Conservation (phyloP, 345 rosid genomes). For the Populus pruinosa region DNA sequence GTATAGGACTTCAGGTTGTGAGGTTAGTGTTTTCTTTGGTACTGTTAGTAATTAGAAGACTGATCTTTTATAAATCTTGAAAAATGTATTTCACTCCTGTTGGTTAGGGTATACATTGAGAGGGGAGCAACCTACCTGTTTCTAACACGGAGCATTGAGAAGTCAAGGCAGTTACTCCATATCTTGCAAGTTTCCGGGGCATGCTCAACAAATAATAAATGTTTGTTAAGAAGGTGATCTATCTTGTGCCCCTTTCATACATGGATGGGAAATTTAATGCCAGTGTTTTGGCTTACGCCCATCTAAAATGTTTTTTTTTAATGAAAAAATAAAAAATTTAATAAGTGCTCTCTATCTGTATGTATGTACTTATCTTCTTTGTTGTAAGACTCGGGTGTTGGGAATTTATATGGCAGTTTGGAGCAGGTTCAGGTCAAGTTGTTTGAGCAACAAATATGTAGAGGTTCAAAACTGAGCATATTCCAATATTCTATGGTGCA, state of each 20-base stretch:
- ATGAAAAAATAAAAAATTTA: not conserved
- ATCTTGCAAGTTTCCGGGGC: conserved; percentile 48
- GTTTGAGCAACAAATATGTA: conserved; percentile 71
- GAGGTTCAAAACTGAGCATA: conserved; percentile 59
- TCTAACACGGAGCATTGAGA: conserved; percentile 61
- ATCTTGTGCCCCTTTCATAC: conserved; percentile 15
- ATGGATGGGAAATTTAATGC: conserved; percentile 9
- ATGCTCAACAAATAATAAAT: conserved; percentile 29
- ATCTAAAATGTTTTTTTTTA: not conserved
- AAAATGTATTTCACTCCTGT: conserved; percentile 2
- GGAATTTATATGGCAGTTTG: conserved; percentile 77
- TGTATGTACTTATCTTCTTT: conserved; percentile 18
- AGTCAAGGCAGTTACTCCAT: conserved; percentile 57
- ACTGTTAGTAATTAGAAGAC: conserved; percentile 1
- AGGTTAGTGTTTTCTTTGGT: conserved; percentile 55
- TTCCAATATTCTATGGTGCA: conserved; percentile 71
- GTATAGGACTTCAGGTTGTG: conserved; percentile 81
- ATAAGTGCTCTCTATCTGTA: not conserved
- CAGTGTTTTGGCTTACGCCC: not conserved
- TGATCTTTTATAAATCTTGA: conserved; percentile 10
- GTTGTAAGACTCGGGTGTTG: conserved; percentile 41
- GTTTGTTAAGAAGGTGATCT: conserved; percentile 61
- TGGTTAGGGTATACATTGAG: conserved; percentile 52
- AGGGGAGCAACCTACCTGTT: conserved; percentile 57
- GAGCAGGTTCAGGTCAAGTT: conserved; percentile 80